A percentile compares a stretch with the other conserved stretches of the same genome.
Conservation (phyloP, 352 stramenopile genomes). For the Peronospora destructor region DNA sequence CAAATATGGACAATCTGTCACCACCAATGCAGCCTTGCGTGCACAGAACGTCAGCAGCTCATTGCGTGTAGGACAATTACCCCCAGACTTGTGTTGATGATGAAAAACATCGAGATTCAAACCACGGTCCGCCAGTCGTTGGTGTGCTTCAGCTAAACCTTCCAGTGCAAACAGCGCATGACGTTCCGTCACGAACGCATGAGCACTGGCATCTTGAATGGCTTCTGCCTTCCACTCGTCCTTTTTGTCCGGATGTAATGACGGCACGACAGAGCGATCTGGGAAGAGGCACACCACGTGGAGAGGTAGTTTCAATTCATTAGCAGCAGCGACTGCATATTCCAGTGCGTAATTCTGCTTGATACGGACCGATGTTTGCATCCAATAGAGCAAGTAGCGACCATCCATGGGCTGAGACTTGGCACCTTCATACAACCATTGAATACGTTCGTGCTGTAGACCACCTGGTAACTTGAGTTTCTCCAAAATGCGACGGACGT, state of each 20-base stretch:
- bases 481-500: conserved; percentile 48
- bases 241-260: conserved; percentile 7
- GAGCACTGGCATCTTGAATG: conserved; percentile 48
- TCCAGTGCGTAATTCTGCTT: conserved; percentile 82
- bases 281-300: conserved; percentile 71
- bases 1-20: conserved; percentile 76
- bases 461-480: conserved; percentile 47
- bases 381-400: conserved; percentile 78
- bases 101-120: conserved; percentile 64
- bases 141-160: conserved; percentile 43
- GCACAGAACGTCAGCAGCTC: conserved; percentile 44
- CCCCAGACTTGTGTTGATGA: conserved; percentile 24
- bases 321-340: conserved; percentile 62
- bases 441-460: conserved; percentile 59
- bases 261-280: conserved; percentile 39
- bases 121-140: conserved; percentile 37
- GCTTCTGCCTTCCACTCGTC: conserved; percentile 31
- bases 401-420: conserved; percentile 7
- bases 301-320: conserved; percentile 55
- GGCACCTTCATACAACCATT: conserved; percentile 67
- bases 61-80: conserved; percentile 18
- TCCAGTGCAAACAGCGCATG: conserved; percentile 73
- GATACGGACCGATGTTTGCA: conserved; percentile 78
- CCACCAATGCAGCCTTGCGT: conserved; percentile 47
- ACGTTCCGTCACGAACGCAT: conserved; percentile 55